phyloP scores from a whole-genome alignment of 2,329 filamentous ascomycete species.

The Corniculantispora saksenae region DNA sequence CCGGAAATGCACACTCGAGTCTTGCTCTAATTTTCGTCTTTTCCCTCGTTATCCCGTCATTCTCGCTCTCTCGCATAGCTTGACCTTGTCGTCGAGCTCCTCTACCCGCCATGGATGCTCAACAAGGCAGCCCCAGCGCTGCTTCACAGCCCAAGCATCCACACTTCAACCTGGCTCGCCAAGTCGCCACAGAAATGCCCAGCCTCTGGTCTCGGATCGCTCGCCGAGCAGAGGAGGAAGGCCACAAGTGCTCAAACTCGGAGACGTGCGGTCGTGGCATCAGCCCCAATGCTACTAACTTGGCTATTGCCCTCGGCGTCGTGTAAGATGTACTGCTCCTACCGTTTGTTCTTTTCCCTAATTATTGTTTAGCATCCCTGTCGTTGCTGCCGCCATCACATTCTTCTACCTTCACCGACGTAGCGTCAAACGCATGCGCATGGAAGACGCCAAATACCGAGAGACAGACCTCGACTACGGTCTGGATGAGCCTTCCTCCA shows the following conservation, averaged over 20 bases:
- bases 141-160: constrained; percentile 13
- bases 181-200: constrained; percentile 8
- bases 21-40: not conserved
- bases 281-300: constrained; percentile 53
- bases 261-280: constrained; percentile 62
- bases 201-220: constrained; percentile 11
- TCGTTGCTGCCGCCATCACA: constrained; percentile 65
- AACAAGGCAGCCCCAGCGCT: not conserved
- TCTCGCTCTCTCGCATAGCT: not conserved
- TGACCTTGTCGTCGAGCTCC: not conserved
- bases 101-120: constrained; percentile 16
- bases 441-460: constrained; percentile 82
- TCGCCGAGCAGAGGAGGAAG: constrained; percentile 10
- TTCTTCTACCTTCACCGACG: constrained; percentile 78
- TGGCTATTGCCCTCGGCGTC: constrained; percentile 69
- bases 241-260: constrained; percentile 27
- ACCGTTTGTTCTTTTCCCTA: constrained; percentile 20
- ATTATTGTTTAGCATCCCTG: constrained; percentile 64
- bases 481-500: constrained; percentile 56
- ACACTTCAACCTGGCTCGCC: constrained; percentile 11
- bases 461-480: constrained; percentile 94
- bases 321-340: constrained; percentile 56
- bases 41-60: not conserved
- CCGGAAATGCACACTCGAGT: constrained; percentile 11
- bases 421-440: constrained; percentile 67